phyloP scores from a whole-genome alignment of 2,329 filamentous ascomycete species.

The Botrytis paeoniae region DNA sequence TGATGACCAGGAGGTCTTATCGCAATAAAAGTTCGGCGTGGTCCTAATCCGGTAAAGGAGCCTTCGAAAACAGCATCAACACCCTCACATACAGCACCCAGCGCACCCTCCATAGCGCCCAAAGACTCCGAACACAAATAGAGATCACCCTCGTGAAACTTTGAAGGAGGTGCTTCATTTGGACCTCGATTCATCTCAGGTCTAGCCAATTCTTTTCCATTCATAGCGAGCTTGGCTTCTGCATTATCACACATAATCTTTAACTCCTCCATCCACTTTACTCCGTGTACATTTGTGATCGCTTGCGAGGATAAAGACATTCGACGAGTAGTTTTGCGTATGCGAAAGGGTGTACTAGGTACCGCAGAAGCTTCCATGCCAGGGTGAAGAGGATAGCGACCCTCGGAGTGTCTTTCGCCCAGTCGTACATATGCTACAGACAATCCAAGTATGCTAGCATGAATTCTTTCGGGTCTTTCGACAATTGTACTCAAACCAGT shows the following conservation, averaged over 20 bases:
- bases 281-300: constrained; percentile 88
- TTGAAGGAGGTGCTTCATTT: constrained; percentile 44
- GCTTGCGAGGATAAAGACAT: constrained; percentile 70
- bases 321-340: constrained; percentile 73
- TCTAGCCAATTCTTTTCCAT: constrained; percentile 73
- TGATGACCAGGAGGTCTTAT: constrained; percentile 94
- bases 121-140: constrained; percentile 87
- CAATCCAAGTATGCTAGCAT: constrained; percentile 77
- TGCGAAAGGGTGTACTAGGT: constrained; percentile 71
- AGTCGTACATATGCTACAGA: constrained; percentile 88
- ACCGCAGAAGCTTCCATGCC: constrained; percentile 50
- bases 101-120: constrained; percentile 81
- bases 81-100: constrained; percentile 91
- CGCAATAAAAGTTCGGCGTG: constrained; percentile 81
- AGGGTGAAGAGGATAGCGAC: constrained; percentile 64
- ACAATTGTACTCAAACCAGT: constrained; percentile 75
- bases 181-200: constrained; percentile 57
- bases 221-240: constrained; percentile 71
- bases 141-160: constrained; percentile 82
- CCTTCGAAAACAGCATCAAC: constrained; percentile 77
- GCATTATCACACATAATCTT: constrained; percentile 80
- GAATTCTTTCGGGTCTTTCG: constrained; percentile 87
- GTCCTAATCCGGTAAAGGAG: constrained; percentile 46
- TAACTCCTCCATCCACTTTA: constrained; percentile 90
- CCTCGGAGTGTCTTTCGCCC: constrained; percentile 73